Evolutionary conservation across 768 basidiomycete genomes (phyloP).

Genomic region (Mycena amicta): DNA sequence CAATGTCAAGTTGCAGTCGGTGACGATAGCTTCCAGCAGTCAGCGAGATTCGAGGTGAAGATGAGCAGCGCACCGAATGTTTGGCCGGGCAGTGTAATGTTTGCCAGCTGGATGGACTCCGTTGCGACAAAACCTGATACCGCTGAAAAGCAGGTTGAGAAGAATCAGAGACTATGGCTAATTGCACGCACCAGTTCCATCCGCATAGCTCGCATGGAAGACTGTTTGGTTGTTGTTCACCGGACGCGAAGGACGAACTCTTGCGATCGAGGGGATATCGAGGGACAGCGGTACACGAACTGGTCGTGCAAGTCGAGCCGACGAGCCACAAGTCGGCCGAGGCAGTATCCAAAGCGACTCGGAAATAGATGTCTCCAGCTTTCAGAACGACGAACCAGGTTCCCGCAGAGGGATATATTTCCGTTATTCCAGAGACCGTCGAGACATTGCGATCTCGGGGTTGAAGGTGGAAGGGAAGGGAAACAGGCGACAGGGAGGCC

Average conservation of each 20-base stretch:
- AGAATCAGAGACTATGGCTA: neutral
- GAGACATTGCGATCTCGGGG: slow-evolving; percentile 8
- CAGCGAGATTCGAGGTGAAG: neutral
- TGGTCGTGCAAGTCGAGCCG: slow-evolving; percentile 61
- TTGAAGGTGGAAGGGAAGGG: slow-evolving; percentile 25
- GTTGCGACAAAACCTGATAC: slow-evolving; percentile 71
- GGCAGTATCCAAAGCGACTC: slow-evolving; percentile 73
- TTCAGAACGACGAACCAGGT: slow-evolving; percentile 33
- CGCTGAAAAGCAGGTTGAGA: slow-evolving; percentile 37
- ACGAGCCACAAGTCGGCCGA: slow-evolving; percentile 75
- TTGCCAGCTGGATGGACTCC: slow-evolving; percentile 63
- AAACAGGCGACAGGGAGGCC: slow-evolving; percentile 31
- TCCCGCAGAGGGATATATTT: slow-evolving; percentile 49
- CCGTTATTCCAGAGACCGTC: slow-evolving; percentile 38
- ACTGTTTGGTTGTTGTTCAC: slow-evolving; percentile 63
- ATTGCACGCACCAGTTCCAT: slow-evolving; percentile 59
- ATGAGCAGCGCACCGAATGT: slow-evolving; percentile 53
- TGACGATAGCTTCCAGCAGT: slow-evolving; percentile 53
- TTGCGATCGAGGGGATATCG: slow-evolving; percentile 68
- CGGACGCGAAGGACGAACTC: slow-evolving; percentile 63
- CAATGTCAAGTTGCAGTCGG: slow-evolving; percentile 63
- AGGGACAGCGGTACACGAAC: slow-evolving; percentile 61
- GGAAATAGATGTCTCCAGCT: slow-evolving; percentile 63
- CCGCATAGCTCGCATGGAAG: slow-evolving; percentile 66
- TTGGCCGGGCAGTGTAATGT: slow-evolving; percentile 62